Percentiles rank a stretch among this genome's conserved stretches.
phyloP scores from a whole-genome alignment of 1,284 basidiomycete species.

The Ustilago lituana region DNA sequence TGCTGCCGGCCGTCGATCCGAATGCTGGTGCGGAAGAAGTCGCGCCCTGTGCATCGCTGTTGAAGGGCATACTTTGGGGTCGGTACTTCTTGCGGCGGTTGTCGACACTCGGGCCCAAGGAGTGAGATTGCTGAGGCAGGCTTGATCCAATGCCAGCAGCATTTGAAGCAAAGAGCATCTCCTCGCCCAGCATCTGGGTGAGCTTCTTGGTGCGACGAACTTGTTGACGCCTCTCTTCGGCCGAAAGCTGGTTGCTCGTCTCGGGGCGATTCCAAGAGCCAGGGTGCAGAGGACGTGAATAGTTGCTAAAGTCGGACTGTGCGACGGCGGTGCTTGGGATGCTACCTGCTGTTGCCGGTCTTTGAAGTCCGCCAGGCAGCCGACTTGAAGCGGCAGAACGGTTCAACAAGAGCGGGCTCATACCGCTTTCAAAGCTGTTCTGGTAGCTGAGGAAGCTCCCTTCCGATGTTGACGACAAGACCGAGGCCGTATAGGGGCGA shows the following conservation, averaged over 20 bases:
- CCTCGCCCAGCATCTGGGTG: constrained; percentile 50
- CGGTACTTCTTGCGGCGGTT: constrained; percentile 5
- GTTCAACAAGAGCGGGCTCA: constrained; percentile 29
- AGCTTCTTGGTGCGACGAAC: constrained; percentile 53
- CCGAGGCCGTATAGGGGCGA: constrained; percentile 39
- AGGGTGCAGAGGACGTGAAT: not conserved
- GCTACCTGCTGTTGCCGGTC: constrained; percentile 19
- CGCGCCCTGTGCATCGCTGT: not conserved
- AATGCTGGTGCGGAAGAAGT: no score
- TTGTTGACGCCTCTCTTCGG: constrained; percentile 45
- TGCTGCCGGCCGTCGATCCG: no score
- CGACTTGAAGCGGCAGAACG: constrained; percentile 3
- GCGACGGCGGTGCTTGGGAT: not conserved
- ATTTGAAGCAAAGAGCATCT: constrained; percentile 37
- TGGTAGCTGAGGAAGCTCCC: constrained; percentile 37
- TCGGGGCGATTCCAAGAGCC: constrained; percentile 13
- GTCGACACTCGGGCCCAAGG: constrained; percentile 1
- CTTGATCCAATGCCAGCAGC: not conserved
- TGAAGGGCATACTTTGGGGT: constrained; percentile 21
- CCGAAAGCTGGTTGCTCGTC: constrained; percentile 39
- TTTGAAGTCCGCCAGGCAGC: not conserved
- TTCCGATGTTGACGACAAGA: constrained; percentile 31
- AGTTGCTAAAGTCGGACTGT: constrained; percentile 1
- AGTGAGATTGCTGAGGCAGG: constrained; percentile 2
- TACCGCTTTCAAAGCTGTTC: constrained; percentile 41